Percentiles rank a stretch among this genome's conserved stretches.
Conservation (phyloP, 495 filamentous ascomycete species). For the Penicillium cinerascens region DNA sequence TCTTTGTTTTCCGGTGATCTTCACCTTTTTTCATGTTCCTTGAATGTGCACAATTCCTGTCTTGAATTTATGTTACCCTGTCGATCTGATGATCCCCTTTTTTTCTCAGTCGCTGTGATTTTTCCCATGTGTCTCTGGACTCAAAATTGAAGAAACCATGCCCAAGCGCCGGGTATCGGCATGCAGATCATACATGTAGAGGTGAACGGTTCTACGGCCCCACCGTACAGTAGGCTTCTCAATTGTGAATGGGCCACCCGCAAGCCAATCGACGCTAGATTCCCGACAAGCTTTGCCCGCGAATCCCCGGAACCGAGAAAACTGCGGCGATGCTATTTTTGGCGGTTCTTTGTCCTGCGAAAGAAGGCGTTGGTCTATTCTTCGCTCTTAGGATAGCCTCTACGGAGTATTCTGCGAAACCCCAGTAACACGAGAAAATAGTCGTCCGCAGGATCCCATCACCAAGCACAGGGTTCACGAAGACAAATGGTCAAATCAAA, state of each 20-base stretch:
- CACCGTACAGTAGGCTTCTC: slow-evolving; percentile 1
- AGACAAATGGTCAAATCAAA: neutral
- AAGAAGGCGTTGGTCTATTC: neutral
- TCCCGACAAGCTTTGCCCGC: slow-evolving; percentile 4
- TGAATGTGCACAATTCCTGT: neutral
- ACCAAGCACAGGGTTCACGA: no score
- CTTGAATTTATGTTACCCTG: no score
- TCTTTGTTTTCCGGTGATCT: neutral
- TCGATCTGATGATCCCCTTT: no score
- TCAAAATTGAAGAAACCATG: neutral
- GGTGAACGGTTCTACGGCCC: neutral
- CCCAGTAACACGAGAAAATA: no score
- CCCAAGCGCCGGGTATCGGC: neutral
- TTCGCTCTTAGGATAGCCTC: neutral
- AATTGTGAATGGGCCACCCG: neutral
- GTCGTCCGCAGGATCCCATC: neutral
- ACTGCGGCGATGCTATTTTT: slow-evolving; percentile 5
- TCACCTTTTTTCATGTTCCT: neutral
- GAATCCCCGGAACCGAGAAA: neutral
- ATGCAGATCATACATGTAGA: neutral
- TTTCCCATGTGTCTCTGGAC: neutral
- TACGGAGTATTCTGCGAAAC: no score
- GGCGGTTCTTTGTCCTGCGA: neutral
- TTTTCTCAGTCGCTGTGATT: neutral
- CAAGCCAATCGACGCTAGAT: neutral